Evolutionary conservation across 306 rosid species (phyloP).

Genomic region (Acacia crassicarpa): DNA sequence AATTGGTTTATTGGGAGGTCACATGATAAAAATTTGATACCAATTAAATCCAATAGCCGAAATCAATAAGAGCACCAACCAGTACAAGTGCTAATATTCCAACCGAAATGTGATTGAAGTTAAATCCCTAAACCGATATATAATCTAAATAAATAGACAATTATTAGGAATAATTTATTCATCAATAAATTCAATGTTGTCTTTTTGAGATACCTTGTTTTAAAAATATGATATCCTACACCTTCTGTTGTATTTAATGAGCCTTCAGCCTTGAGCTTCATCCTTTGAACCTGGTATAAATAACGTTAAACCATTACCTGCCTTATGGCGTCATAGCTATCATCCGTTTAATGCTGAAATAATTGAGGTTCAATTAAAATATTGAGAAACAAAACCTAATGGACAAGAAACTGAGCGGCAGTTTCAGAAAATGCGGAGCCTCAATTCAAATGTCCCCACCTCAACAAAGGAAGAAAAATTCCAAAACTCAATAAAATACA

Average conservation of each 20-base stretch:
- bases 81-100: too few relatives aligned
- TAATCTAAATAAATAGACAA: too few relatives aligned
- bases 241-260: slow-evolving; percentile 7
- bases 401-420: slow-evolving; percentile 2
- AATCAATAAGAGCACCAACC: too few relatives aligned
- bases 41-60: too few relatives aligned
- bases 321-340: neutral
- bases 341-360: slow-evolving; percentile 27
- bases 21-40: too few relatives aligned
- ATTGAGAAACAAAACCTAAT: slow-evolving; percentile 10
- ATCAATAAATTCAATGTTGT: neutral
- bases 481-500: slow-evolving; percentile 46
- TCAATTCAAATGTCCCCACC: slow-evolving; percentile 42
- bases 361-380: slow-evolving; percentile 22
- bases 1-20: neutral
- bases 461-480: slow-evolving; percentile 38
- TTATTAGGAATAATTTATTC: neutral
- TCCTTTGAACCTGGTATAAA: slow-evolving; percentile 24
- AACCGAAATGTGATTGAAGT: too few relatives aligned
- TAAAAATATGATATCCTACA: neutral
- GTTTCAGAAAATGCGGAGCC: slow-evolving; percentile 45
- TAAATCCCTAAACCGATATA: too few relatives aligned
- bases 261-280: slow-evolving; percentile 10
- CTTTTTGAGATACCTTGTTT: neutral
- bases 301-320: slow-evolving; percentile 17